These are phyloP conservation scores for Pseudozyma pruni DNA, from an alignment of 1,284 basidiomycete genomes.

Conservation along the genomic window DNA sequence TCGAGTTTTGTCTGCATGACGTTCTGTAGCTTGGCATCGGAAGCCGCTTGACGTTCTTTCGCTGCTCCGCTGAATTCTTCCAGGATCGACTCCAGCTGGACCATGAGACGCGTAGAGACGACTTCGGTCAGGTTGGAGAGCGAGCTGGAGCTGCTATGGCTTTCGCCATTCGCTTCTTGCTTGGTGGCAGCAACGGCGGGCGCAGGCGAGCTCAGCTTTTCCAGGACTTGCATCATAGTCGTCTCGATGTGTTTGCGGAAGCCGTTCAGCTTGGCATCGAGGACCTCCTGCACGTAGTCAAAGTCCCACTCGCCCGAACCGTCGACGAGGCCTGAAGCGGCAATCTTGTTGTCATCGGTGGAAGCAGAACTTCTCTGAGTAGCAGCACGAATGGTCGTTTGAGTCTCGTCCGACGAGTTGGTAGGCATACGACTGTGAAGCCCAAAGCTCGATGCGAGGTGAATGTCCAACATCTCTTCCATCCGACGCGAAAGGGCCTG, in stretches of 20 bases:
- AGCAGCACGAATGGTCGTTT: constrained; percentile 34
- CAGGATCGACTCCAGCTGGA: constrained; percentile 10
- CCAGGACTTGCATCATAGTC: constrained; percentile 29
- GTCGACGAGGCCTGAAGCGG: constrained; percentile 27
- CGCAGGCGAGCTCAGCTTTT: constrained; percentile 17
- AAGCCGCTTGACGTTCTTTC: constrained; percentile 4
- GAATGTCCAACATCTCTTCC: constrained; percentile 26
- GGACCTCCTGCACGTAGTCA: constrained; percentile 55
- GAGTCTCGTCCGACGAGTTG: constrained; percentile 44
- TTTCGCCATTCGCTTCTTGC: background rate
- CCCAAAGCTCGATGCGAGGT: constrained; percentile 13
- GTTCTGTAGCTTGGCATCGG: constrained; percentile 14
- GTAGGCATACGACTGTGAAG: constrained; percentile 21
- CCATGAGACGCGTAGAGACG: constrained; percentile 13
- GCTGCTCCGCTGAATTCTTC: constrained; percentile 8
- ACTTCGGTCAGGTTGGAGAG: constrained; percentile 13
- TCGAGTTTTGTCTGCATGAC: constrained; percentile 38
- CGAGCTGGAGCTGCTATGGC: background rate
- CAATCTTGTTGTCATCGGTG: constrained; percentile 13
- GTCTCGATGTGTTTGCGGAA: constrained; percentile 45
- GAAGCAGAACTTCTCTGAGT: background rate
- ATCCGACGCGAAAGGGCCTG: constrained; percentile 29
- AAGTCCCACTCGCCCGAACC: constrained; percentile 55
- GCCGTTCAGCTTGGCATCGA: constrained; percentile 47
- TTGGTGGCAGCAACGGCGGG: background rate